A percentile compares a stretch with the other conserved stretches of the same genome.
phyloP scores from a whole-genome alignment of 208 protist species.

The Balamuthia mandrillaris region DNA sequence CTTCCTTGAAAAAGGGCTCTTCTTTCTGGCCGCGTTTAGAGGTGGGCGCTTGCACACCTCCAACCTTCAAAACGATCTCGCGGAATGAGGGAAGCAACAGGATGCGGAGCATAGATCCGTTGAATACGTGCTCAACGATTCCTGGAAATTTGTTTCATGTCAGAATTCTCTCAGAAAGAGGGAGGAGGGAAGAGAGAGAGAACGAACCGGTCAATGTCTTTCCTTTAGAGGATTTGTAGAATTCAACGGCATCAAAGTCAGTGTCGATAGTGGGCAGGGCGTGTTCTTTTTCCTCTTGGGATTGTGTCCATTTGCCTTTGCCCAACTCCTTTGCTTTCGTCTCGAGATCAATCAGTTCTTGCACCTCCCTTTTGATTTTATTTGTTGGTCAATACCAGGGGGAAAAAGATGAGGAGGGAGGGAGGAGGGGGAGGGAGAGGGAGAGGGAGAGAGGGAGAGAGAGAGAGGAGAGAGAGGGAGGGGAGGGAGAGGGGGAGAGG shows the following conservation, averaged over 20 bases:
- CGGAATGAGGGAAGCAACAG: constrained; percentile 8
- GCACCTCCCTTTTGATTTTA: background rate
- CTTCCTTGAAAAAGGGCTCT: constrained; percentile 35
- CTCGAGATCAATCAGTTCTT: background rate
- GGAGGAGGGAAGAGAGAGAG: no score
- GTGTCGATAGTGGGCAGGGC: background rate
- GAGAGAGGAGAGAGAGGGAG: no score
- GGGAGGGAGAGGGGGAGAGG: no score
- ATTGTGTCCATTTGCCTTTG: constrained; percentile 19
- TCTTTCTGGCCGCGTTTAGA: constrained; percentile 15
- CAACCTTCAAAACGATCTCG: constrained; percentile 14
- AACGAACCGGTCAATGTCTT: no score
- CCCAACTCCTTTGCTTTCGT: constrained; percentile 13
- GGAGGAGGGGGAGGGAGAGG: no score
- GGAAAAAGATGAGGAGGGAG: no score
- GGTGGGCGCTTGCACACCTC: constrained; percentile 12
- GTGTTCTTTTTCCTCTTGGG: background rate
- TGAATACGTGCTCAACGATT: constrained; percentile 29
- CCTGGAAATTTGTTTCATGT: background rate
- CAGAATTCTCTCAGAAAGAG: no score
- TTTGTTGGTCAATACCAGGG: no score
- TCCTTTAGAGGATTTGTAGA: constrained; percentile 27
- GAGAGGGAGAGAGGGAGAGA: no score
- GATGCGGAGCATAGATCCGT: constrained; percentile 22
- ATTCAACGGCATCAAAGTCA: background rate